Conservation (phyloP, 352 stramenopile genomes). For the Globisporangium barbulae region DNA sequence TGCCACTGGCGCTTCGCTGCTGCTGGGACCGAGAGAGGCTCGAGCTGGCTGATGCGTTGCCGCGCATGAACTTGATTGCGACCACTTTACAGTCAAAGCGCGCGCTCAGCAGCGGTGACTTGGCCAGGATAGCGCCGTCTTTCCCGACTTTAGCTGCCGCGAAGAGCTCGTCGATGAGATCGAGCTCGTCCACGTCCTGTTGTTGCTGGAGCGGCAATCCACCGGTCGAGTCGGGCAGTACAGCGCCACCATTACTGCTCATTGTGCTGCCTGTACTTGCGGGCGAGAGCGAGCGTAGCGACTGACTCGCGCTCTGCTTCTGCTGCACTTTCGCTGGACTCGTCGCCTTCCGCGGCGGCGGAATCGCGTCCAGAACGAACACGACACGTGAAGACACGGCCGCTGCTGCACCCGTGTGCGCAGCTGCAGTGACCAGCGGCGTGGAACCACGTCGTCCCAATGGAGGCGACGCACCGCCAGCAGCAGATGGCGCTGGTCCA, state of each 20-base stretch:
- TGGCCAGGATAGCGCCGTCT: conserved; percentile 60
- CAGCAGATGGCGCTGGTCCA: not conserved
- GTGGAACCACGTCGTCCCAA: conserved; percentile 9
- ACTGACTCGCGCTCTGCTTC: conserved; percentile 4
- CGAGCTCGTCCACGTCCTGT: conserved; percentile 61
- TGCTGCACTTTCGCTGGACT: conserved; percentile 11
- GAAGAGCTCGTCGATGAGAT: conserved; percentile 74
- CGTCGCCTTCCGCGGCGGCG: conserved; percentile 30
- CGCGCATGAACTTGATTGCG: conserved; percentile 56
- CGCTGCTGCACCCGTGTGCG: not conserved
- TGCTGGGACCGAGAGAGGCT: not conserved
- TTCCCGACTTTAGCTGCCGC: conserved; percentile 40
- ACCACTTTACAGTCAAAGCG: conserved; percentile 72
- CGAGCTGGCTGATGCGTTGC: conserved; percentile 17
- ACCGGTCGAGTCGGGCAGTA: not conserved
- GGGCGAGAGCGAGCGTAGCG: conserved; percentile 10
- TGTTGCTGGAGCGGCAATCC: conserved; percentile 2
- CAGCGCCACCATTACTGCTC: conserved; percentile 5
- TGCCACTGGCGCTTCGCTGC: conserved; percentile 1
- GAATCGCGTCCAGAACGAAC: conserved; percentile 73
- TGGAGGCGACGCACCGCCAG: not conserved
- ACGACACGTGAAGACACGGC: conserved; percentile 40
- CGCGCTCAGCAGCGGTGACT: conserved; percentile 64
- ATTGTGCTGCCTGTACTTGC: conserved; percentile 29
- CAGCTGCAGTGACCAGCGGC: not conserved